phyloP scores from a whole-genome alignment of 768 basidiomycete genomes.

The Mycena galopus region DNA sequence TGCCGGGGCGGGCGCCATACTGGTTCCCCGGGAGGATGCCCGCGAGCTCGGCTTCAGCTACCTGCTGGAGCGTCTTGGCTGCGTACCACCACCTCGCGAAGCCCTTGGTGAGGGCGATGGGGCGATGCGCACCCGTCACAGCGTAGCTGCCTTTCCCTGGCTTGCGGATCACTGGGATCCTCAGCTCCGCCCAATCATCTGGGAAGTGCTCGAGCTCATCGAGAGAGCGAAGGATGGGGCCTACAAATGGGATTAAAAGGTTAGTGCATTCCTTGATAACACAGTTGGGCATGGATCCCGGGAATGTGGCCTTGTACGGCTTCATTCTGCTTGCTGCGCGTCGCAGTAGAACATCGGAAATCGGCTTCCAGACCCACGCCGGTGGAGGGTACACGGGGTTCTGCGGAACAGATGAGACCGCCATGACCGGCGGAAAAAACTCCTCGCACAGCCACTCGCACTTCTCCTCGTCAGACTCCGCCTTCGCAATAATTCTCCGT shows the following conservation, averaged over 20 bases:
- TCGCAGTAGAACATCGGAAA: constrained; percentile 46
- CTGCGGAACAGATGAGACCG: neutral
- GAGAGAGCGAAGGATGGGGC: constrained; percentile 44
- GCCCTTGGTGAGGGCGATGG: too few species aligned
- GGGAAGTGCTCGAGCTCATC: constrained; percentile 40
- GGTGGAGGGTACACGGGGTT: constrained; percentile 45
- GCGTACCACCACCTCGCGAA: too few species aligned
- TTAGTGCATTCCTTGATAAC: constrained; percentile 44
- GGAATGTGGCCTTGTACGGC: constrained; percentile 50
- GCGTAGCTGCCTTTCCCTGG: too few species aligned
- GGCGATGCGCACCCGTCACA: too few species aligned
- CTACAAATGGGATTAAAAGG: constrained; percentile 41
- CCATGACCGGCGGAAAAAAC: constrained; percentile 46
- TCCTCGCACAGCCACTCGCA: constrained; percentile 32
- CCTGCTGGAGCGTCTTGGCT: too few species aligned
- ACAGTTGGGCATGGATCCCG: constrained; percentile 44
- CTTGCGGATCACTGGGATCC: constrained; percentile 49
- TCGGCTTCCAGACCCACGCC: constrained; percentile 26
- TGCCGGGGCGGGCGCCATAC: too few species aligned
- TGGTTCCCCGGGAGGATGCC: too few species aligned
- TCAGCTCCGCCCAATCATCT: constrained; percentile 41
- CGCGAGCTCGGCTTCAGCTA: too few species aligned
- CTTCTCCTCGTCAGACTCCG: constrained; percentile 42
- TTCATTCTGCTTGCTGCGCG: constrained; percentile 43
- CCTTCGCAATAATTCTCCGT: constrained; percentile 6